Percentiles rank a stretch among this genome's conserved stretches.
Evolutionary conservation across 2,329 filamentous ascomycete genomes (phyloP).

Genomic region (Ambrosiella beaveri): DNA sequence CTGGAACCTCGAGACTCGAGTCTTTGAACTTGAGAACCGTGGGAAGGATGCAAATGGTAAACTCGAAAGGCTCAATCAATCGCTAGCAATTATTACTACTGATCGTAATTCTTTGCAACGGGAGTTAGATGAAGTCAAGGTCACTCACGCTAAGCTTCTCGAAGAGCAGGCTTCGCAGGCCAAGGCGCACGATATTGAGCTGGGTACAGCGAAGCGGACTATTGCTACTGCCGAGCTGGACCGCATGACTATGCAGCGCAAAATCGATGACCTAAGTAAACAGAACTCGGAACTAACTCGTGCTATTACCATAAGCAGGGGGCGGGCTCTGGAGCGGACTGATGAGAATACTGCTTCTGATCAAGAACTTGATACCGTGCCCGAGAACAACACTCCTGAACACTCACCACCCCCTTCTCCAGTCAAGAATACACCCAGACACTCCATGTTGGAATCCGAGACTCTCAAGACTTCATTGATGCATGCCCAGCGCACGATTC

Average conservation of each 20-base stretch:
- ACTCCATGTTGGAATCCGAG: slow-evolving; percentile 84
- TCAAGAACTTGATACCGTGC: slow-evolving; percentile 45
- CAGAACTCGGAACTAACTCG: slow-evolving; percentile 86
- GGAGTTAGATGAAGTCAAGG: slow-evolving; percentile 79
- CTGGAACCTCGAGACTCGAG: slow-evolving; percentile 86
- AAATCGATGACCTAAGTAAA: slow-evolving; percentile 68
- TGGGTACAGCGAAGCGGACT: slow-evolving; percentile 68
- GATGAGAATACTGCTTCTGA: slow-evolving; percentile 39
- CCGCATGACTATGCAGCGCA: slow-evolving; percentile 58
- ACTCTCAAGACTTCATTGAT: slow-evolving; percentile 86
- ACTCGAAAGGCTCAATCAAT: slow-evolving; percentile 64
- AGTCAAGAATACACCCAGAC: slow-evolving; percentile 69
- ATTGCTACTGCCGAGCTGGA: slow-evolving; percentile 65
- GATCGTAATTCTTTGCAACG: slow-evolving; percentile 68
- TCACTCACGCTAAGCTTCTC: slow-evolving; percentile 56
- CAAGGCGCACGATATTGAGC: slow-evolving; percentile 77
- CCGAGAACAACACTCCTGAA: slow-evolving; percentile 62
- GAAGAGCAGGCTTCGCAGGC: slow-evolving; percentile 64
- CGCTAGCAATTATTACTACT: slow-evolving; percentile 47
- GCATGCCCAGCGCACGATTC: slow-evolving; percentile 91
- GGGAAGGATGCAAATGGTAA: slow-evolving; percentile 64
- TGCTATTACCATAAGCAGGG: slow-evolving; percentile 58
- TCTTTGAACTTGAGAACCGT: slow-evolving; percentile 62
- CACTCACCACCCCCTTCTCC: slow-evolving; percentile 83
- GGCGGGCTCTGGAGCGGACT: slow-evolving; percentile 48